phyloP scores from a whole-genome alignment of 257 asterid genomes.

The Mentha longifolia region DNA sequence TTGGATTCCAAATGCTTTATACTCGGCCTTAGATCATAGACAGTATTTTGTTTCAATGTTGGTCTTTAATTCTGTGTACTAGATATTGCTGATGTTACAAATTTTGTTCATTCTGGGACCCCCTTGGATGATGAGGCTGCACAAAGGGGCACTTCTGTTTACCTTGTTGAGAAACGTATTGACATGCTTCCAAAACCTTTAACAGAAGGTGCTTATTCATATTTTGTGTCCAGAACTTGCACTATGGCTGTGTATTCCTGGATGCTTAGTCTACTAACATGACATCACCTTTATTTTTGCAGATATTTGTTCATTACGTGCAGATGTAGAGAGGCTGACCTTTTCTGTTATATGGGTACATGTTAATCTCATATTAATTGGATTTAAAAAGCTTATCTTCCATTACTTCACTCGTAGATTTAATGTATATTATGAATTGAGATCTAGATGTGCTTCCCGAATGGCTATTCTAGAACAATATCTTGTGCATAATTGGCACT shows the following conservation, averaged over 20 bases:
- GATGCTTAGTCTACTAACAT: slow-evolving; percentile 22
- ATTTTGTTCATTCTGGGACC: slow-evolving; percentile 90
- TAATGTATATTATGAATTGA: slow-evolving; percentile 28
- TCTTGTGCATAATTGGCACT: slow-evolving; percentile 17
- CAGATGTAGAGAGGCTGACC: slow-evolving; percentile 95
- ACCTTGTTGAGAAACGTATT: slow-evolving; percentile 96
- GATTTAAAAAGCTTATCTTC: slow-evolving; percentile 22
- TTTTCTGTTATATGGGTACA: slow-evolving; percentile 98
- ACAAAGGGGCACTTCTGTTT: slow-evolving; percentile 98
- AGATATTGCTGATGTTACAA: slow-evolving; percentile 99
- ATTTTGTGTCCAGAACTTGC: slow-evolving; percentile 30
- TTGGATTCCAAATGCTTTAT: slow-evolving; percentile 7
- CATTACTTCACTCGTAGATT: slow-evolving; percentile 8
- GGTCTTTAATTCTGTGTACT: slow-evolving; percentile 51
- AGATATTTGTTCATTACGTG: slow-evolving; percentile 95
- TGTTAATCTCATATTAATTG: slow-evolving; percentile 31
- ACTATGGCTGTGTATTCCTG: slow-evolving; percentile 3
- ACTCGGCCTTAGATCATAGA: slow-evolving; percentile 18
- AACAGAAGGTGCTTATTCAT: slow-evolving; percentile 76
- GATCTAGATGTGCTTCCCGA: slow-evolving; percentile 6
- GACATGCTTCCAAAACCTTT: slow-evolving; percentile 99
- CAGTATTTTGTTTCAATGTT: slow-evolving; percentile 31
- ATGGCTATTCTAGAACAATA: slow-evolving; percentile 15
- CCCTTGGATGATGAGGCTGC: slow-evolving; percentile 98
- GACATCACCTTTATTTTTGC: slow-evolving; percentile 41